Conservation (phyloP, 2,329 filamentous ascomycete species). For the Neonectria punicea region DNA sequence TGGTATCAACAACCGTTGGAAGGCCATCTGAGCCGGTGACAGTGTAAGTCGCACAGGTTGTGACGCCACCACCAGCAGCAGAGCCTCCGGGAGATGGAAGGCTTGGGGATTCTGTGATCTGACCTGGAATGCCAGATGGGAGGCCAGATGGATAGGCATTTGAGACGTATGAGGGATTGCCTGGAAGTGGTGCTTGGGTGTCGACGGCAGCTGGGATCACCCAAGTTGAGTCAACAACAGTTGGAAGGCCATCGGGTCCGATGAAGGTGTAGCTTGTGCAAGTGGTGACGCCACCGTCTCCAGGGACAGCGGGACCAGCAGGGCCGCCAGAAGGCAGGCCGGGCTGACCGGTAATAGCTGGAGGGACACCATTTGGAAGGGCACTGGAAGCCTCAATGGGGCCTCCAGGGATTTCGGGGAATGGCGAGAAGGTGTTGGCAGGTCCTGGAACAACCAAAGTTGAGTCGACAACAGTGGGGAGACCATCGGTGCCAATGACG, state of each 20-base stretch:
- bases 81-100: conserved; percentile 17
- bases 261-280: conserved; percentile 41
- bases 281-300: conserved; percentile 30
- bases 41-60: conserved; percentile 47
- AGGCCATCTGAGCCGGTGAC: conserved; percentile 43
- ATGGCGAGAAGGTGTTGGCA: conserved; percentile 31
- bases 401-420: conserved; percentile 14
- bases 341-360: conserved; percentile 22
- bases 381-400: conserved; percentile 30
- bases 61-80: conserved; percentile 23
- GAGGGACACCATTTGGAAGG: conserved; percentile 28
- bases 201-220: conserved; percentile 39
- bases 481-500: conserved; percentile 38
- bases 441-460: conserved; percentile 45
- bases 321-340: conserved; percentile 7
- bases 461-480: conserved; percentile 46
- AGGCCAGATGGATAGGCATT: conserved; percentile 34
- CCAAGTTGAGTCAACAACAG: conserved; percentile 47
- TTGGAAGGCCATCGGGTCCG: conserved; percentile 41
- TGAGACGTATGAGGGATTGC: conserved; percentile 36
- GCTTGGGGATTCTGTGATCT: conserved; percentile 28
- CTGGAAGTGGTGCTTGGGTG: conserved; percentile 32
- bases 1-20: conserved; percentile 46
- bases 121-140: conserved; percentile 38
- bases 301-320: conserved; percentile 19